Evolutionary conservation across 1,284 basidiomycete genomes (phyloP), one percentile per base, ranked within the genome.

Genomic region (Termitomyces sp.): DNA sequence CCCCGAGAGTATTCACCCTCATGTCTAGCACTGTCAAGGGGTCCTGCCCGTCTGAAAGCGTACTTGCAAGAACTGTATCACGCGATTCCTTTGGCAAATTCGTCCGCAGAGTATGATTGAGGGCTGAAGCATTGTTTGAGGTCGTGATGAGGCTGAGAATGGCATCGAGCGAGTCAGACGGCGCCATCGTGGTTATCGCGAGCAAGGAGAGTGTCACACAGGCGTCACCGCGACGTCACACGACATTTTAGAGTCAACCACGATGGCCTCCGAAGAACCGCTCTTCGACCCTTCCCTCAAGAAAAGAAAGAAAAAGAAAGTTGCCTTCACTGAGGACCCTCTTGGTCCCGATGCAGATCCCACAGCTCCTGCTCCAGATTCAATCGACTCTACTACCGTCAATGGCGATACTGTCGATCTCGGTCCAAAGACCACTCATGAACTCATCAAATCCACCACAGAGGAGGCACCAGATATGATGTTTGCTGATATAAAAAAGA

Each of bases 401-500:
- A 80, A 76, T 60, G 86, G 86, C 44, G 83, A 86, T 64, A 70
- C 76, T 8, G 82, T 88, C 45, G 84, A 88, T 75, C 77, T 89
- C 49, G 87, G 86, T 0, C 83, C 86, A 10, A 75, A 76, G 5
- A 90, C 87, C 0, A 74, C 84, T 8, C 87, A 90, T 63, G 88
- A 90, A 67, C 78, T 77, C 66, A 86, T 88, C 81, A 83, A 80
- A 64, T 67, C 76, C 58, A 75, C 72, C 49, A 69, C 64, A 1
- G 74, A 68, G 24, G 63, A 71, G 30, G 69, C 87, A 48, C 21
- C 21, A 2, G 21, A 24, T 24, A 24, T 24, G 21, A 87, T 93
- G 81, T 93, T 93, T 64, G 90, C 86, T 5, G 91, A 91, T 64
- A 66, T 92, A 65, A 93, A 93, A 80, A 93, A 93, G 78, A 93